A percentile compares a stretch with the other conserved stretches of the same genome.
Conservation (phyloP, 169 alveolate species). For the Eimeria acervulina region DNA sequence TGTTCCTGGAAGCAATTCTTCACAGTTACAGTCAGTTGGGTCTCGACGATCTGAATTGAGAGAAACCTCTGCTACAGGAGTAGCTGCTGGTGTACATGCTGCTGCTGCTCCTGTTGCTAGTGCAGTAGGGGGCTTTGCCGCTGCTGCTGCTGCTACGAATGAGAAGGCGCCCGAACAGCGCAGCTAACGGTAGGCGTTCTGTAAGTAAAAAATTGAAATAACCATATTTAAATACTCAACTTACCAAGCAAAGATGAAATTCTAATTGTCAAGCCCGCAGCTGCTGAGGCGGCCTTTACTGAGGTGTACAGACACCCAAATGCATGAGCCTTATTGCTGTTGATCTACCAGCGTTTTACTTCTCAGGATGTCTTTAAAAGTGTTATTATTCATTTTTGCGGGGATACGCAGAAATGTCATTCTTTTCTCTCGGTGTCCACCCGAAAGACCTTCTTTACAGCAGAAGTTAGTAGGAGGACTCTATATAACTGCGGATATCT, state of each 20-base stretch:
- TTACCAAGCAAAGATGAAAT: background rate
- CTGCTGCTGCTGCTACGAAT: conserved; percentile 2
- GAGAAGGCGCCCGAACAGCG: background rate
- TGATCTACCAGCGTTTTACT: background rate
- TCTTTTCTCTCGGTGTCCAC: background rate
- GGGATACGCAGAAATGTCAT: background rate
- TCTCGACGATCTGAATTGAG: background rate
- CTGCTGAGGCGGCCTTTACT: background rate
- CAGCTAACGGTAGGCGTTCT: too few relatives aligned
- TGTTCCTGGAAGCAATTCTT: conserved; percentile 11
- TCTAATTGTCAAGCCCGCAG: background rate
- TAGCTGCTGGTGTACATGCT: background rate
- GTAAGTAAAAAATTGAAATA: background rate
- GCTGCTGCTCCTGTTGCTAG: conserved; percentile 57
- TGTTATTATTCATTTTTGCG: background rate
- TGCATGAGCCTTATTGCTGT: background rate
- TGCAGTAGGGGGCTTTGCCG: conserved; percentile 60
- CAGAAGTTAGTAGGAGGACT: too few relatives aligned
- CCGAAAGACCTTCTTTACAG: too few relatives aligned
- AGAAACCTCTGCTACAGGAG: background rate
- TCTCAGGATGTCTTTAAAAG: background rate
- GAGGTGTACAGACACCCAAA: conserved; percentile 34
- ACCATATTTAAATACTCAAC: background rate
- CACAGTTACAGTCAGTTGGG: background rate
- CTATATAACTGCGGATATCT: too few relatives aligned